A percentile compares a stretch with the other conserved stretches of the same genome.
These are phyloP conservation scores for Coriaria nepalensis DNA, from an alignment of 306 rosid genomes.

Conservation along the genomic window DNA sequence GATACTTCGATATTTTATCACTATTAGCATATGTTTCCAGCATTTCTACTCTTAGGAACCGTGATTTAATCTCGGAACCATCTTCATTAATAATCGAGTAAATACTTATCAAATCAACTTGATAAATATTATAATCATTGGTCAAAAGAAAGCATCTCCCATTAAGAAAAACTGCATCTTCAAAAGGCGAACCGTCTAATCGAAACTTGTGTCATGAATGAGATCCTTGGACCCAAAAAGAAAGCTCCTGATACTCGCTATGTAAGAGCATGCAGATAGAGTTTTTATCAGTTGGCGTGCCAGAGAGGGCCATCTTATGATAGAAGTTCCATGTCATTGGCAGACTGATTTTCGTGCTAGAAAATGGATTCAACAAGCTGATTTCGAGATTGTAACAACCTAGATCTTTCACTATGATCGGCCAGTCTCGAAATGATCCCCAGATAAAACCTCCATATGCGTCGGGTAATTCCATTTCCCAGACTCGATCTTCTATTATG, in stretches of 20 bases:
- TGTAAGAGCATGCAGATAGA: conserved; percentile 38
- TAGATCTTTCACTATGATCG: conserved; percentile 29
- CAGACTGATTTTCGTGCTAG: conserved; percentile 23
- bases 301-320: conserved; percentile 48
- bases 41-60: conserved; percentile 24
- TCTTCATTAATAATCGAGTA: conserved; percentile 8
- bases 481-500: conserved; percentile 36
- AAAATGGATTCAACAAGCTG: conserved; percentile 41
- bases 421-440: conserved; percentile 62
- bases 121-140: conserved; percentile 22
- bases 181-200: conserved; percentile 35
- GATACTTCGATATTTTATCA: conserved; percentile 26
- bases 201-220: conserved; percentile 29
- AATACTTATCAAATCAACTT: conserved; percentile 22
- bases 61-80: conserved; percentile 19
- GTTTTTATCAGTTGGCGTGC: conserved; percentile 24
- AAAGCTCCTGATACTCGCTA: conserved; percentile 28
- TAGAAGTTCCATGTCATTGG: conserved; percentile 49
- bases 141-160: conserved; percentile 44
- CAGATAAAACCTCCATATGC: conserved; percentile 36
- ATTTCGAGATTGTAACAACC: conserved; percentile 25
- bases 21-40: conserved; percentile 15
- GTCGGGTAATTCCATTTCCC: conserved; percentile 37
- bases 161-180: conserved; percentile 44
- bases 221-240: conserved; percentile 32